phyloP scores from a whole-genome alignment of 2,329 filamentous ascomycete species.

The Phyllosticta ampelicida region DNA sequence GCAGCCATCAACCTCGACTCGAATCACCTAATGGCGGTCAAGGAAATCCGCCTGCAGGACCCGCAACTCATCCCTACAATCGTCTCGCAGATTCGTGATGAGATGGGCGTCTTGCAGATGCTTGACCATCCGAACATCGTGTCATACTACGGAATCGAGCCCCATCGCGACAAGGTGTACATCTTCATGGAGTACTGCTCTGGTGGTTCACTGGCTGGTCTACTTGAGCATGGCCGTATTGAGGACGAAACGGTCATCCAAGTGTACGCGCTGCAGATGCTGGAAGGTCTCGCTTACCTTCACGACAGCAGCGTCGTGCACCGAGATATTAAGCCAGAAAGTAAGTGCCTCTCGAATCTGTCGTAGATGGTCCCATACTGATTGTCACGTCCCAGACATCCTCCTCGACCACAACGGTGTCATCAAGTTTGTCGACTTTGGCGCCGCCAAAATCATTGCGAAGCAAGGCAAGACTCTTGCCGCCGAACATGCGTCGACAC shows the following conservation, averaged over 20 bases:
- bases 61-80: conserved; percentile 92
- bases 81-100: conserved; percentile 85
- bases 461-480: conserved; percentile 82
- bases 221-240: conserved; percentile 91
- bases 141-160: conserved; percentile 95
- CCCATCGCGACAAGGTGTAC: conserved; percentile 97
- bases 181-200: conserved; percentile 99
- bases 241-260: conserved; percentile 97
- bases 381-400: conserved; percentile 53
- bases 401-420: conserved; percentile 94
- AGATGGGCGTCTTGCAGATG: conserved; percentile 93
- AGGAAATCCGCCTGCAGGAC: conserved; percentile 94
- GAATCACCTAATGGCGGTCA: conserved; percentile 94
- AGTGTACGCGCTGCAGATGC: conserved; percentile 87
- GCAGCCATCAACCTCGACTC: conserved; percentile 95
- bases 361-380: neutral
- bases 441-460: conserved; percentile 92
- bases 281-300: conserved; percentile 87
- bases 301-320: conserved; percentile 89
- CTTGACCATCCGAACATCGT: conserved; percentile 97
- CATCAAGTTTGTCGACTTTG: conserved; percentile 98
- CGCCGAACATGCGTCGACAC: conserved; percentile 46
- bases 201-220: conserved; percentile 76
- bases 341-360: conserved; percentile 41
- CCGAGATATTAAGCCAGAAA: conserved; percentile 96